Base-by-base conservation (phyloP, 2,329 filamentous ascomycete species). In the Claviceps spartinae region DNA sequence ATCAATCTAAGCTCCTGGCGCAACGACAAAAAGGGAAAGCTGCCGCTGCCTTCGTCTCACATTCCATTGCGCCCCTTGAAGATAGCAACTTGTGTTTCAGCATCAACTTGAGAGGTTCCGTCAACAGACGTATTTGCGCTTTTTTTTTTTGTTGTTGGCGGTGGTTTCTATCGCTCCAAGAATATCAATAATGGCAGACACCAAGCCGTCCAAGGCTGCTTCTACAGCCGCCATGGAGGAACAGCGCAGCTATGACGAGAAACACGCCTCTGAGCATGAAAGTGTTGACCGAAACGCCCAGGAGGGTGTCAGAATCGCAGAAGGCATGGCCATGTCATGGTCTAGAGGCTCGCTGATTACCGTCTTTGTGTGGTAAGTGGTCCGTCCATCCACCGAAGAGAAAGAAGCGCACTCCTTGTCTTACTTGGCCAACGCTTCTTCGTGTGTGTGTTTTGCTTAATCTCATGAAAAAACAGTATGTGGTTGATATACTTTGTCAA, bases 401-500 rank as follows among this genome's bases (percentile, higher is more conserved):
- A 11, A 4, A 11, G 30, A 34, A 34, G 9, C 30, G 9, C 30
- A 34, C 30, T 34, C 9, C 30, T 34, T 34, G 9, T 34, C 9
- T 11, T 11, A 34, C 0, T 34, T 34, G 3, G 30, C 30, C 11
- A 34, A 34, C 9, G 4, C 9, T 22, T n/a, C 3, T 22, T 22
- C 13, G 6, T 5, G 6, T 41, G 16, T 18, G 8, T 18, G 41
- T 43, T 11, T 43, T 8, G 4, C 8, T 5, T 20, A 4, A 22
- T 11, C 2, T 1, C 16, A n/a, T 8, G 2, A 20, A 20, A 22
- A 42, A 45, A 45, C 20, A 53, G 52, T 9, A 53, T 53, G 38
- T 53, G 52, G 52, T 8, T 53, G 40, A 47, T 53, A 16, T 53
- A 53, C 40, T 53, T 53, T 5, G 13, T 34, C 24, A 49, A 53